Base-by-base conservation (phyloP, 768 basidiomycete genomes). In the Glaciozyma antarctica region DNA sequence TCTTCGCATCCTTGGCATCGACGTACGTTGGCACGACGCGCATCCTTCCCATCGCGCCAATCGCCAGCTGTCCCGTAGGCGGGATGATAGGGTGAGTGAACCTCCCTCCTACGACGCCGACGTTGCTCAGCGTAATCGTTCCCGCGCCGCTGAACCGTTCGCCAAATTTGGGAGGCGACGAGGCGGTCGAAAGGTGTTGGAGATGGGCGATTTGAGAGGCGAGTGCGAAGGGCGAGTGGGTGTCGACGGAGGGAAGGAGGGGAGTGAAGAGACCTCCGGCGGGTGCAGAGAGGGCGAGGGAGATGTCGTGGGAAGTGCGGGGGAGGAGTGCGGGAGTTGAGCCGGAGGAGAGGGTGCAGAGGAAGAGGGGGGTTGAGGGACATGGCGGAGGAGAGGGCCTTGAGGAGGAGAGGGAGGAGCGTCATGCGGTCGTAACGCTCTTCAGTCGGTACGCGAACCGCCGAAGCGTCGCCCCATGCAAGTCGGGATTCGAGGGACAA, bases 311-410 rank as follows among this genome's bases (percentile, higher is more conserved):
- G 81, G 80, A 19, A 85, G 44, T 6, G 49, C 57, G 10, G 1
- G 60, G 65, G 44, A 34, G 2, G 63, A 57, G 61, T 30, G 61
- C 53, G 64, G 21, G 58, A 26, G n/a, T 73, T 32, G 6, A 75
- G 51, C 28, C 56, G 9, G 72, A 45, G 0, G 57, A 4, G 72
- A 90, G 85, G 41, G 86, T 86, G 24, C 87, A 81, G 21, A 87
- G 82, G 80, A 93, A 83, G 56, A 92, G 77, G 0, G n/a, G 90
- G 88, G 88, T 90, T 89, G 74, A 88, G 84, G 66, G 81, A 77
- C 87, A 92, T 88, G 5, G 88, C 81, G 71, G 81, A 83, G 1
- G 86, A 82, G 58, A 93, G 85, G 0, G 86, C 85, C 75, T 93
- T 93, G 71, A 91, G 78, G 12, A 93, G 81, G 73, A 91, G 79